phyloP scores from a whole-genome alignment of 495 filamentous ascomycete species.

The Xylaria cubensis region DNA sequence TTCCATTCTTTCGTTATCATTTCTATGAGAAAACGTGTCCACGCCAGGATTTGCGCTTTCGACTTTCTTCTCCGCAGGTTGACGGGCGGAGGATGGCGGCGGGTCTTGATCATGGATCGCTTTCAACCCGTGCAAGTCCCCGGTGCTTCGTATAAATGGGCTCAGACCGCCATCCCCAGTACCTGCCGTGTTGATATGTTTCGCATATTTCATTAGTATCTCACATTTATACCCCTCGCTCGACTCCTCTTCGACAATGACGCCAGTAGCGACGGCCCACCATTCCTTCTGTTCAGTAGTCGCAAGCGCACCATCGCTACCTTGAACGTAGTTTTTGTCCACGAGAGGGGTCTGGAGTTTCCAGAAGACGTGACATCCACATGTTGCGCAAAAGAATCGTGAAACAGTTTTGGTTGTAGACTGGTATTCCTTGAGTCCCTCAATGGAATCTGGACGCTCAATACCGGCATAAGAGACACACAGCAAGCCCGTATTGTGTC shows the following conservation, averaged over 20 bases:
- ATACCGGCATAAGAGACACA: slow-evolving; percentile 59
- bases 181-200: slow-evolving; percentile 57
- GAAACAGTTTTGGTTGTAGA: slow-evolving; percentile 39
- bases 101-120: slow-evolving; percentile 22
- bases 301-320: slow-evolving; percentile 22
- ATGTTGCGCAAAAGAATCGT: slow-evolving; percentile 72
- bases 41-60: neutral
- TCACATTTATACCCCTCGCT: neutral
- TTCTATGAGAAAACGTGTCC: neutral
- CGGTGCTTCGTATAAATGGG: slow-evolving; percentile 50
- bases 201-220: slow-evolving; percentile 38
- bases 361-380: slow-evolving; percentile 68
- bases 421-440: slow-evolving; percentile 54
- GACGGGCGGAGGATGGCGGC: slow-evolving; percentile 19
- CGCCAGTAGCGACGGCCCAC: slow-evolving; percentile 47
- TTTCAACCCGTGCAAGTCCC: slow-evolving; percentile 14
- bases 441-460: slow-evolving; percentile 38
- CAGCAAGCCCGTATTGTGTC: slow-evolving; percentile 64
- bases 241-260: slow-evolving; percentile 31
- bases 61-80: neutral
- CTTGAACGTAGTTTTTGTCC: slow-evolving; percentile 14
- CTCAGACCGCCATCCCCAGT: slow-evolving; percentile 66
- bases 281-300: slow-evolving; percentile 37
- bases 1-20: neutral
- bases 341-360: neutral